These are phyloP conservation scores for Sporopachydermia cereana DNA, from an alignment of 1,139 yeast genomes.

Conservation along the genomic window DNA sequence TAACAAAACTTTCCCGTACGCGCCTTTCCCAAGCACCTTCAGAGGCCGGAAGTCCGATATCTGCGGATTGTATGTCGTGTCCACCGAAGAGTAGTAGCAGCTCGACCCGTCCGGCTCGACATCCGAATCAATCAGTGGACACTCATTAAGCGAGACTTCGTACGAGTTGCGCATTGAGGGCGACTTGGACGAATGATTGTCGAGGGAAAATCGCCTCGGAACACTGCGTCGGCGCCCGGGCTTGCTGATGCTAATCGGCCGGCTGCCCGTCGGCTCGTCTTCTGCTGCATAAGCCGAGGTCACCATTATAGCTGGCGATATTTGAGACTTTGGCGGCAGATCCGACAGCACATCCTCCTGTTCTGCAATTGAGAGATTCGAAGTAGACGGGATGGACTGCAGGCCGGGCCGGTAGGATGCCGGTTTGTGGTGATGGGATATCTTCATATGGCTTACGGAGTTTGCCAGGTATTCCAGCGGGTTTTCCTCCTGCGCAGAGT, in stretches of 20 bases:
- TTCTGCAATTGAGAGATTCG: not conserved
- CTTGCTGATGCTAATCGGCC: no score
- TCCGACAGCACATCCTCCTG: not conserved
- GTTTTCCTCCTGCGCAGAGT: no score
- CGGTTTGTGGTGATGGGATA: no score
- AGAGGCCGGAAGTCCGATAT: conserved; percentile 45
- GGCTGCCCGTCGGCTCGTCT: no score
- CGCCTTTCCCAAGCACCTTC: conserved; percentile 59
- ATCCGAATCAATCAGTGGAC: not conserved
- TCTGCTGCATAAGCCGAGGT: no score
- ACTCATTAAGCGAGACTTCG: conserved; percentile 1
- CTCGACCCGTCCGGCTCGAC: not conserved
- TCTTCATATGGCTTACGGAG: no score
- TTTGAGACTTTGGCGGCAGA: not conserved
- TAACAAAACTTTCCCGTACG: conserved; percentile 58
- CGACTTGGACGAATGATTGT: not conserved
- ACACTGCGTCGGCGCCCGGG: not conserved
- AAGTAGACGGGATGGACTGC: no score
- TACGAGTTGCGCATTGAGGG: not conserved
- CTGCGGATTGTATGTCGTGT: conserved; percentile 13
- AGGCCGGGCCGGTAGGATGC: no score
- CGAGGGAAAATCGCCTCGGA: not conserved
- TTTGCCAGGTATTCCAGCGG: no score
- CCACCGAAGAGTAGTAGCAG: not conserved
- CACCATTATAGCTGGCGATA: no score